phyloP scores from a whole-genome alignment of 2,329 filamentous ascomycete species.

The Aspergillus tamarii region DNA sequence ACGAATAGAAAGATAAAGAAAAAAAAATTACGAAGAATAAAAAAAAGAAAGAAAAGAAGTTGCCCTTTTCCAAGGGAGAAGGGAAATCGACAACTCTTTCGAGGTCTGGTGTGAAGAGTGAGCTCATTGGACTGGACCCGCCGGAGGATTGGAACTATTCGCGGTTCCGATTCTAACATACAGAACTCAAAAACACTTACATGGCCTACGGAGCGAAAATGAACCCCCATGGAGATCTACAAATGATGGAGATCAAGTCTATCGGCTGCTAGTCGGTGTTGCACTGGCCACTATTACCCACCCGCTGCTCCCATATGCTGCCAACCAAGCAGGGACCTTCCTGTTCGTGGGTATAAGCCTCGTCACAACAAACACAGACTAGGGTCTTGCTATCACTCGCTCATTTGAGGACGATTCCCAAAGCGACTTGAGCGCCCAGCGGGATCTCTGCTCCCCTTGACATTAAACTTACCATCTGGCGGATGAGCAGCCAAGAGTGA shows the following conservation, averaged over 20 bases:
- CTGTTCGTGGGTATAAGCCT: constrained; percentile 26
- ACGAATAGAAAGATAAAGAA: not conserved
- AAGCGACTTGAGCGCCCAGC: not conserved
- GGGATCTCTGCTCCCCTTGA: not conserved
- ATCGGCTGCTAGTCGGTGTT: constrained; percentile 37
- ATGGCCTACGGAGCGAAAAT: constrained; percentile 12
- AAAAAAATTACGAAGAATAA: not conserved
- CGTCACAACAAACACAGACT: constrained; percentile 22
- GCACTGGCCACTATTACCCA: constrained; percentile 36
- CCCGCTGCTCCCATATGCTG: constrained; percentile 18
- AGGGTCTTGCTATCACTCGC: constrained; percentile 8
- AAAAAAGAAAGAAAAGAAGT: constrained; percentile 11
- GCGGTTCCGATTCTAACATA: constrained; percentile 12
- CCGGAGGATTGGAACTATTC: constrained; percentile 27
- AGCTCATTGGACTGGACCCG: constrained; percentile 20
- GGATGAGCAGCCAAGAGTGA: not conserved
- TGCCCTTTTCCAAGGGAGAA: constrained; percentile 5
- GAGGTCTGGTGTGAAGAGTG: constrained; percentile 17
- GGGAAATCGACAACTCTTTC: constrained; percentile 7
- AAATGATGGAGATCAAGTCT: constrained; percentile 39
- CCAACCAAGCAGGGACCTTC: constrained; percentile 17
- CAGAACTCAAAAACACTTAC: constrained; percentile 14
- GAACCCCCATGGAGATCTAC: constrained; percentile 32
- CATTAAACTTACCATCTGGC: not conserved
- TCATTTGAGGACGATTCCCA: not conserved